Evolutionary conservation across 2,329 filamentous ascomycete species (phyloP).

Genomic region (Penicillium sp.): DNA sequence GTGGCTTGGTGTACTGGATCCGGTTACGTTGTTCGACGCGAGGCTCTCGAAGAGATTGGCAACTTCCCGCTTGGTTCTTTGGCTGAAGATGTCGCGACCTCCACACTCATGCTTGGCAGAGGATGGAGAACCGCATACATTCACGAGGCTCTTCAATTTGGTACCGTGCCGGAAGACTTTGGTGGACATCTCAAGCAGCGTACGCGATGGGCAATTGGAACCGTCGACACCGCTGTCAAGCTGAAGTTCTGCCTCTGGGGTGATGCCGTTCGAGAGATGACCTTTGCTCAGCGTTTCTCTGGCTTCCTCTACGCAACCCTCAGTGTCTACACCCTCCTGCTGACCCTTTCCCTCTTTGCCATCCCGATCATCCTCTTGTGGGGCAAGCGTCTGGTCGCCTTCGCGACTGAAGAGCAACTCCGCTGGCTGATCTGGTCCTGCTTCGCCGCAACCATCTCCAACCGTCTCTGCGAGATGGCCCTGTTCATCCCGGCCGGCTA

Average conservation of each 20-base stretch:
- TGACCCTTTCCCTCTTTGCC: constrained; percentile 57
- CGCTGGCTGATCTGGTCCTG: constrained; percentile 59
- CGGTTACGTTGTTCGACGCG: constrained; percentile 60
- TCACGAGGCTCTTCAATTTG: constrained; percentile 61
- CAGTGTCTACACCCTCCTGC: constrained; percentile 57
- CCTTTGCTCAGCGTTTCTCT: constrained; percentile 57
- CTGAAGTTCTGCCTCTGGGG: constrained; percentile 61
- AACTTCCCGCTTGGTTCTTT: constrained; percentile 62
- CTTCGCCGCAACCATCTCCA: constrained; percentile 53
- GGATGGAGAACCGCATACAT: constrained; percentile 64
- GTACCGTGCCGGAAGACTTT: constrained; percentile 47
- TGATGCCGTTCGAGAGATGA: constrained; percentile 55
- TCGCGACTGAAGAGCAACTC: constrained; percentile 54
- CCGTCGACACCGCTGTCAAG: constrained; percentile 60
- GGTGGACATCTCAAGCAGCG: constrained; percentile 39
- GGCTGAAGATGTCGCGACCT: constrained; percentile 62
- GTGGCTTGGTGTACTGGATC: constrained; percentile 67
- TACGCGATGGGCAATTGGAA: constrained; percentile 45
- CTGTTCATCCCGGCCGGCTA: constrained; percentile 61
- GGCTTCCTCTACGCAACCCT: constrained; percentile 59
- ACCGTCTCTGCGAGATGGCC: constrained; percentile 58
- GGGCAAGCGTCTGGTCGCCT: constrained; percentile 59
- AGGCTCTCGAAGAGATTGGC: constrained; percentile 61
- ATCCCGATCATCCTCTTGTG: constrained; percentile 60
- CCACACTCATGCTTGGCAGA: constrained; percentile 57